Evolutionary conservation across 352 stramenopile genomes (phyloP), one percentile per base, ranked within the genome.

Genomic region (Thalassiosira hispida): DNA sequence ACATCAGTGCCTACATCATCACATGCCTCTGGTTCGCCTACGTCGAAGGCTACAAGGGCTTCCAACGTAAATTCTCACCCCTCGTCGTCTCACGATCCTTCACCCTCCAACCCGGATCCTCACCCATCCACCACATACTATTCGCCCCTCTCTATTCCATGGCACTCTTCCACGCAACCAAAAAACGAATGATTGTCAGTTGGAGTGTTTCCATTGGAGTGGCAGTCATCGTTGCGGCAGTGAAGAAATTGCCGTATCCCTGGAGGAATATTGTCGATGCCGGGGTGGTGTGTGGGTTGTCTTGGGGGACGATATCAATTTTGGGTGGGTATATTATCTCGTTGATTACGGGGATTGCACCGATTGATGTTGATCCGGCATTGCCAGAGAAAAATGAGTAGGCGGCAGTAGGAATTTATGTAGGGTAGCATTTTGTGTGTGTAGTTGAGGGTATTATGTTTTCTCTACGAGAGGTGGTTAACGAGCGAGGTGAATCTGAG

Each of bases 11-110:
- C 3, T 94, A 94, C 65, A 70, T 90, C 23, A 22, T 81, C 9
- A 91, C 70, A 31, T 91, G 83, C 51, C 46, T 91, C 6, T 90
- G 79, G 56, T 94, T 94, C 67, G 91, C 91, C 9, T 96, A 96
- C 77, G 86, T 87, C 23, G 93, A 96, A 79, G 93, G 93, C 31
- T 96, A 96, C 81, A 96, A 96, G 73, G 93, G 87, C 40, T 96
- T 96, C 85, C 92, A 96, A 81, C 71, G 84, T 18, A 96, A 96
- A 79, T 96, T 96, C 67, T 92, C 83, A 29, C 93, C 93, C 18
- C 85, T 96, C 22, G 92, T 96, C 38, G 93, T 96, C 11, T 86
- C 92, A 60, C 85, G 93, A 63, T 92, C 90, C 23, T 89, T 95
- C 27, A 94, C 88, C 16, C 78, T 96, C 23, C 51, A 86, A 38